phyloP scores from a whole-genome alignment of 2,329 filamentous ascomycete genomes.

The Sporothrix euskadiensis region DNA sequence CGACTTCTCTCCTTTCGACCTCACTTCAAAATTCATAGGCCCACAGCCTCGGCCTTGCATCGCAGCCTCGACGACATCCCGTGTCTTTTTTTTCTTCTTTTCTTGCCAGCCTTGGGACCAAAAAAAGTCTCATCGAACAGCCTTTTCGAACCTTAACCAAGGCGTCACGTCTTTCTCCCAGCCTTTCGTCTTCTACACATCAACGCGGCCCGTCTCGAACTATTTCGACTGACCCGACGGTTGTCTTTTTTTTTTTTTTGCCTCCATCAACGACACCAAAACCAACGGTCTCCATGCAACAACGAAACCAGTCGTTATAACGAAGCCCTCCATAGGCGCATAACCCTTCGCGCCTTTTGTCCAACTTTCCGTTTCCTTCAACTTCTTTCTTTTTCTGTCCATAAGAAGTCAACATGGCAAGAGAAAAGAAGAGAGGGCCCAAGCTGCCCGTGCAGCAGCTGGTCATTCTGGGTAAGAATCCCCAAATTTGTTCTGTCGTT shows the following conservation, averaged over 20 bases:
- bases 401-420: slow-evolving; percentile 28
- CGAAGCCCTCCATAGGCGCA: neutral
- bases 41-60: slow-evolving; percentile 14
- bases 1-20: neutral
- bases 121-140: neutral
- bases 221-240: neutral
- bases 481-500: neutral
- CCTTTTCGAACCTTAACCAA: neutral
- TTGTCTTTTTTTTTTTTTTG: neutral
- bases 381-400: neutral
- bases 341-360: neutral
- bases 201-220: neutral
- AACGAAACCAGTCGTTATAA: neutral
- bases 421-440: slow-evolving; percentile 42
- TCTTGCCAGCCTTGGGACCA: slow-evolving; percentile 14
- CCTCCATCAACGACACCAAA: neutral
- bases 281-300: neutral
- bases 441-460: slow-evolving; percentile 77
- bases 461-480: slow-evolving; percentile 68
- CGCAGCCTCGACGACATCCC: slow-evolving; percentile 7
- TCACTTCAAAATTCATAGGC: neutral
- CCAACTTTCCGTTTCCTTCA: neutral
- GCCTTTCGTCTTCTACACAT: neutral
- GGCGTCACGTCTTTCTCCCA: neutral
- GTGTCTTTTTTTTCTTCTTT: neutral